Percentiles rank a stretch among this genome's conserved stretches.
Conservation (phyloP, 805 yeast species). For the Tetrapisispora phaffii region DNA sequence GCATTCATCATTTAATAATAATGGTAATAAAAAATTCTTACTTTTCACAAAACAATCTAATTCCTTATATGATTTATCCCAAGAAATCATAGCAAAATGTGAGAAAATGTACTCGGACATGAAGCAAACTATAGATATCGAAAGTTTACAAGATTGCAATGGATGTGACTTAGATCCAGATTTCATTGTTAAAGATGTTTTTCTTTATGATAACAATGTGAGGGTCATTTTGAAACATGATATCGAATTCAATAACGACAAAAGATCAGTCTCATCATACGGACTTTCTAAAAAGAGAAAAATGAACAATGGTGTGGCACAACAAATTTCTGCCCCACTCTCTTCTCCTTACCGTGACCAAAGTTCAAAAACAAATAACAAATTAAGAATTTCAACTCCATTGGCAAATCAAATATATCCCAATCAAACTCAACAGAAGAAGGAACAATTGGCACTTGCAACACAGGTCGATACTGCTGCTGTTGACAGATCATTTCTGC, state of each 20-base stretch:
- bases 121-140: slow-evolving; percentile 39
- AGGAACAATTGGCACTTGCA: slow-evolving; percentile 17
- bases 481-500: slow-evolving; percentile 28
- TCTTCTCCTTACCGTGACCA: slow-evolving; percentile 1
- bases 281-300: slow-evolving; percentile 15
- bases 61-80: slow-evolving; percentile 39
- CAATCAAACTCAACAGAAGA: slow-evolving; percentile 7
- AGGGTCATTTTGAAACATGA: slow-evolving; percentile 38
- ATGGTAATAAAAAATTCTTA: slow-evolving; percentile 41
- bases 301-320: slow-evolving; percentile 16
- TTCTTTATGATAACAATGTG: slow-evolving; percentile 40
- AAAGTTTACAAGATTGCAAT: slow-evolving; percentile 55
- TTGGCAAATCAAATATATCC: slow-evolving; percentile 34
- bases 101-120: slow-evolving; percentile 52
- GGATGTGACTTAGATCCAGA: slow-evolving; percentile 77
- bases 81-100: slow-evolving; percentile 48
- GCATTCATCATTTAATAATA: background rate
- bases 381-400: slow-evolving; percentile 31
- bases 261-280: background rate
- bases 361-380: slow-evolving; percentile 12
- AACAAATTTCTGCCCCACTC: slow-evolving; percentile 4
- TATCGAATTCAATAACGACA: slow-evolving; percentile 22
- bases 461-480: slow-evolving; percentile 21
- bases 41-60: slow-evolving; percentile 47
- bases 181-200: slow-evolving; percentile 53